A percentile compares a stretch with the other conserved stretches of the same genome.
Conservation (phyloP, 768 basidiomycete genomes). For the Boletus sp. region DNA sequence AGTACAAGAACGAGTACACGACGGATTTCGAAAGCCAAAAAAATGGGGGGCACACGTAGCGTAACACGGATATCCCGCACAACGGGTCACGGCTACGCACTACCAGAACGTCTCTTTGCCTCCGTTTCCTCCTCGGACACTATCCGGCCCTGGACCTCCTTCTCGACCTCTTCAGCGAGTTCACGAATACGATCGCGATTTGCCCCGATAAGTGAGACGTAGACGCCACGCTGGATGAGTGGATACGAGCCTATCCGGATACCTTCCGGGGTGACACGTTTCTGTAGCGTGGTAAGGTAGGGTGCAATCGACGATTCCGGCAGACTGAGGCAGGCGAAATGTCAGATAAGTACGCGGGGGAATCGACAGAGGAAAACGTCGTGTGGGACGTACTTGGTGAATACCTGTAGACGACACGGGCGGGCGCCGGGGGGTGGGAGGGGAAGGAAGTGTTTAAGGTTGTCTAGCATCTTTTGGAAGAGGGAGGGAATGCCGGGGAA, state of each 20-base stretch:
- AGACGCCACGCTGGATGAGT: conserved; percentile 55
- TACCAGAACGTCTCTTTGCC: conserved; percentile 39
- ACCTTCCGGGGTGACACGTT: conserved; percentile 66
- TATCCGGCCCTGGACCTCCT: conserved; percentile 52
- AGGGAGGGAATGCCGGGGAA: conserved; percentile 89
- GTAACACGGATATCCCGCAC: background rate
- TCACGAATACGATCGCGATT: conserved; percentile 46
- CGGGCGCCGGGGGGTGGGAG: conserved; percentile 73
- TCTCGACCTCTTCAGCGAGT: conserved; percentile 62
- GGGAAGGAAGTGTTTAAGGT: conserved; percentile 68
- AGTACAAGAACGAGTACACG: background rate
- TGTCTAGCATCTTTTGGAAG: conserved; percentile 78
- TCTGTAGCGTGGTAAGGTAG: conserved; percentile 75
- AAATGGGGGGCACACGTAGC: background rate
- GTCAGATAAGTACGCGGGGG: background rate
- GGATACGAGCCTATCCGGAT: conserved; percentile 84
- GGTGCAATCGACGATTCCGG: conserved; percentile 88
- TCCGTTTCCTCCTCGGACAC: conserved; percentile 66
- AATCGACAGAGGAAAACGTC: no score
- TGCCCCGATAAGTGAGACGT: conserved; percentile 57
- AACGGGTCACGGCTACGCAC: background rate
- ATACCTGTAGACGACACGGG: conserved; percentile 78
- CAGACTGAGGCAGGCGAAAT: conserved; percentile 32
- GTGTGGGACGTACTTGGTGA: conserved; percentile 66
- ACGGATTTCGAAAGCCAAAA: no score